These are phyloP conservation scores for Dalbergia cochinchinensis DNA, from an alignment of 306 rosid genomes.

Conservation along the genomic window DNA sequence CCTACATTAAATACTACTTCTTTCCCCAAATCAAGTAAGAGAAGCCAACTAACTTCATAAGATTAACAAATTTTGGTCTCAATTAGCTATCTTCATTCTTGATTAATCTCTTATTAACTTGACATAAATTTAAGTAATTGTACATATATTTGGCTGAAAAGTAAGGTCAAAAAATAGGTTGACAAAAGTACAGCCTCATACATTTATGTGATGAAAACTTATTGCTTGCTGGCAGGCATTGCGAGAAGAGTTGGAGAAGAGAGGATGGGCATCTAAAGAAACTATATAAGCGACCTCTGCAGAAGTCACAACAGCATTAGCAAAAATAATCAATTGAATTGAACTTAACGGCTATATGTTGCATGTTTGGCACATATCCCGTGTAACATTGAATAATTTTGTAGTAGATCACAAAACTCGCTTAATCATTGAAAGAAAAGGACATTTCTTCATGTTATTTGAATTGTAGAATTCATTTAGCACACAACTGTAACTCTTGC, in stretches of 20 bases:
- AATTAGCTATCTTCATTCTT: background rate
- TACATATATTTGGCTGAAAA: background rate
- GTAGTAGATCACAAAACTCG: background rate
- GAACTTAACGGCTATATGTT: background rate
- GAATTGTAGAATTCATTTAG: background rate
- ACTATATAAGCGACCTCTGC: conserved; percentile 26
- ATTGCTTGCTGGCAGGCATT: conserved; percentile 59
- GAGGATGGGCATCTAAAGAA: conserved; percentile 84
- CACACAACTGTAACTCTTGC: conserved; percentile 15
- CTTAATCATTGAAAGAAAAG: background rate
- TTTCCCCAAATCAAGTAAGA: background rate
- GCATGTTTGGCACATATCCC: background rate
- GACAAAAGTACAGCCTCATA: background rate
- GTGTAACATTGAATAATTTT: conserved; percentile 17
- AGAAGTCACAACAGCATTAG: background rate
- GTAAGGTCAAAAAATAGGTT: background rate
- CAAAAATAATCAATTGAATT: background rate
- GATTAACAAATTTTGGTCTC: conserved; percentile 9
- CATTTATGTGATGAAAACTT: conserved; percentile 9
- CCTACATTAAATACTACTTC: background rate
- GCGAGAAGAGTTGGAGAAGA: conserved; percentile 79
- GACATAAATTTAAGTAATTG: too few species aligned
- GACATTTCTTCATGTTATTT: background rate
- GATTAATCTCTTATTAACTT: background rate
- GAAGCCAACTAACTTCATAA: background rate